A percentile compares a stretch with the other conserved stretches of the same genome.
Conservation (phyloP, 176 grass and related monocot genomes). For the Puya raimondii region DNA sequence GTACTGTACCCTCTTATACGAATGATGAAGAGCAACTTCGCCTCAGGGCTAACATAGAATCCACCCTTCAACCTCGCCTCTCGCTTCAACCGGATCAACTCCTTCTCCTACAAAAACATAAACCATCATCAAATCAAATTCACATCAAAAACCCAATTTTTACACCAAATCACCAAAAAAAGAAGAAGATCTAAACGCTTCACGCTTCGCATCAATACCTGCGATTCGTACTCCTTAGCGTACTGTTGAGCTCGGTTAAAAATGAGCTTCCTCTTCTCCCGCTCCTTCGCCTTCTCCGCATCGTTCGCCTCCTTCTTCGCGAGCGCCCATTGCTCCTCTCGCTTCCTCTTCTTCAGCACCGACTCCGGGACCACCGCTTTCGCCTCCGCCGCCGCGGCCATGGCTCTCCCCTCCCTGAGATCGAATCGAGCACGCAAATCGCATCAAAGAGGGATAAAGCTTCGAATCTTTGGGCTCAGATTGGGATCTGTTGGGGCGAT, state of each 20-base stretch:
- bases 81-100: constrained; percentile 77
- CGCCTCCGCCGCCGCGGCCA: constrained; percentile 31
- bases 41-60: constrained; percentile 86
- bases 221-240: constrained; percentile 60
- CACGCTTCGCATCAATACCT: constrained; percentile 26
- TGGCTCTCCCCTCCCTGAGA: constrained; percentile 27
- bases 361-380: constrained; percentile 62
- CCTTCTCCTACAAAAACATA: constrained; percentile 47
- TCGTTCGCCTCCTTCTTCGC: constrained; percentile 53
- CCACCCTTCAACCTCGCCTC: constrained; percentile 91
- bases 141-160: not conserved
- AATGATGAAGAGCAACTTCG: constrained; percentile 74
- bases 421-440: no score
- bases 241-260: constrained; percentile 52
- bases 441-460: no score
- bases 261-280: constrained; percentile 50
- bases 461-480: no score
- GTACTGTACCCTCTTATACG: constrained; percentile 66
- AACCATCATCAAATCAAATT: not conserved
- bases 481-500: no score
- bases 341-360: constrained; percentile 58
- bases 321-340: constrained; percentile 50
- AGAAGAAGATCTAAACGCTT: not conserved
- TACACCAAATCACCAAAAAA: not conserved
- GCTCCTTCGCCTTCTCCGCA: constrained; percentile 35